Conservation (phyloP, 257 asterid species). For the Voacanga thouarsii region DNA sequence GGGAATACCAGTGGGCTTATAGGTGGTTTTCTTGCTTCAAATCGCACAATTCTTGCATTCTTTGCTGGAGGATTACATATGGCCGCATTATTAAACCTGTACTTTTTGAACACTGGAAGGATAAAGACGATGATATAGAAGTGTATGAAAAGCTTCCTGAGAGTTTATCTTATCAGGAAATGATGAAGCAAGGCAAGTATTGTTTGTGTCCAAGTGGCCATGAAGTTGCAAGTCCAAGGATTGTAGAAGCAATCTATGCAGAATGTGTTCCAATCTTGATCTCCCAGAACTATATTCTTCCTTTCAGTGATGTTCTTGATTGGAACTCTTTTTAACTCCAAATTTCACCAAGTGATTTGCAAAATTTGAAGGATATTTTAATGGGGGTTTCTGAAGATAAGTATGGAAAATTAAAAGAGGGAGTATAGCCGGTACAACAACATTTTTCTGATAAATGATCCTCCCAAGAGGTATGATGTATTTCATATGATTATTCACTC, state of each 20-base stretch:
- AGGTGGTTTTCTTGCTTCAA: conserved; percentile 15
- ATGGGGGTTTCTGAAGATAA: conserved; percentile 39
- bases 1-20: conserved; percentile 24
- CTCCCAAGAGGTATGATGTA: conserved; percentile 53
- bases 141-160: conserved; percentile 41
- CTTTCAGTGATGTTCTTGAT: conserved; percentile 56
- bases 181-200: conserved; percentile 44
- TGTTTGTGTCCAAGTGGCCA: conserved; percentile 75
- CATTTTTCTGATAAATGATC: conserved; percentile 60
- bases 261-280: conserved; percentile 65
- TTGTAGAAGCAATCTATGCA: conserved; percentile 67
- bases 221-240: conserved; percentile 69
- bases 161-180: conserved; percentile 30
- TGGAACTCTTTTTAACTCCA: conserved; percentile 50
- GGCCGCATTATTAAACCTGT: conserved; percentile 48
- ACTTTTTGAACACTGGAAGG: conserved; percentile 47
- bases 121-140: conserved; percentile 37
- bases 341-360: conserved; percentile 42
- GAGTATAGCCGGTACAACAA: conserved; percentile 49
- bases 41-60: conserved; percentile 53
- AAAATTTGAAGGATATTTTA: conserved; percentile 41
- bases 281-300: conserved; percentile 42
- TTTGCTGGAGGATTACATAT: conserved; percentile 57
- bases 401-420: conserved; percentile 42
- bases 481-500: conserved; percentile 74